Conservation (phyloP, 345 rosid genomes). For the Heritiera fomes region DNA sequence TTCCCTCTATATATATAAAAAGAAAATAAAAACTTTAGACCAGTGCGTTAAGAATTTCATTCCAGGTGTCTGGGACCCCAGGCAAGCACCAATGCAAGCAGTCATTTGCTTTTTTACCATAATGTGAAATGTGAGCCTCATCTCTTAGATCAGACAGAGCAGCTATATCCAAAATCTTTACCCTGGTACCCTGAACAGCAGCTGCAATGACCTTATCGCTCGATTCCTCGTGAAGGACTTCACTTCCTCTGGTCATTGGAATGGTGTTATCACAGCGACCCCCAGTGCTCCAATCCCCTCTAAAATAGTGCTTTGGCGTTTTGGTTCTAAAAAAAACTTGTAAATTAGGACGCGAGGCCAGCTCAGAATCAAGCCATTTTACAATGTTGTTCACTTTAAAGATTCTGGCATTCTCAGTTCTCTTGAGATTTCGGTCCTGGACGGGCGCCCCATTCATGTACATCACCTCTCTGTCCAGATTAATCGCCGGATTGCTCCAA, state of each 20-base stretch:
- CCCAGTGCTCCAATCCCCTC: conserved; percentile 55
- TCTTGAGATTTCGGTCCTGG: conserved; percentile 36
- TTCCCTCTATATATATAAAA: too few relatives aligned
- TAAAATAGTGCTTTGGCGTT: conserved; percentile 50
- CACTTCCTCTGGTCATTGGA: conserved; percentile 48
- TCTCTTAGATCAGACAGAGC: conserved; percentile 35
- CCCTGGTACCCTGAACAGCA: conserved; percentile 31
- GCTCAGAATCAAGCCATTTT: conserved; percentile 50
- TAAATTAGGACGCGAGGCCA: conserved; percentile 35
- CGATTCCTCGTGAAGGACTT: conserved; percentile 30
- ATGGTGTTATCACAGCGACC: conserved; percentile 46
- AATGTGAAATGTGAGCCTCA: conserved; percentile 39
- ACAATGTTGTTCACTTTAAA: conserved; percentile 47
- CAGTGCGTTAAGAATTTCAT: conserved; percentile 41
- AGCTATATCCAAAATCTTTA: conserved; percentile 35
- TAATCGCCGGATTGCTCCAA: conserved; percentile 54
- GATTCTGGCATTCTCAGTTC: conserved; percentile 43
- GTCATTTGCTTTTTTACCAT: conserved; percentile 26
- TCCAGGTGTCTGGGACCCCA: conserved; percentile 59
- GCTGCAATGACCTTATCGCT: conserved; percentile 24
- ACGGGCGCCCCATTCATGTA: conserved; percentile 44
- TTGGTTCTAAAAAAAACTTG: conserved; percentile 48
- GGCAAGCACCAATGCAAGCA: conserved; percentile 57
- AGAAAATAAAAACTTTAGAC: too few relatives aligned
- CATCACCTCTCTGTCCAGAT: conserved; percentile 50